Conservation (phyloP, 257 asterid species). For the Scutellaria minor region DNA sequence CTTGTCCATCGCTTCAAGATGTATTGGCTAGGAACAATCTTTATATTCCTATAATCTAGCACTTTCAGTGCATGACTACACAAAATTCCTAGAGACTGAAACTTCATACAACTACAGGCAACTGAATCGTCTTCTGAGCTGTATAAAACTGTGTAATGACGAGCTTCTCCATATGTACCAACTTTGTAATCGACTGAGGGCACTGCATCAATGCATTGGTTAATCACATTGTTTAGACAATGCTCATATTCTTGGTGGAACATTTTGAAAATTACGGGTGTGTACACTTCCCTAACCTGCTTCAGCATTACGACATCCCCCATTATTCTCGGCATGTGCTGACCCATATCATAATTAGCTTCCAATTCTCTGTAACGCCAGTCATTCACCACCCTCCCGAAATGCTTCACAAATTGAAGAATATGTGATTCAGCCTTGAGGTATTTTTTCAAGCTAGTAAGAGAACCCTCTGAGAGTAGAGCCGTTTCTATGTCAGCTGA, state of each 20-base stretch:
- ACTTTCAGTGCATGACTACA: slow-evolving; percentile 72
- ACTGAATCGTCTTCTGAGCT: slow-evolving; percentile 52
- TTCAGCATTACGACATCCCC: slow-evolving; percentile 62
- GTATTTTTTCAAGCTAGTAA: slow-evolving; percentile 48
- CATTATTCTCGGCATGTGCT: slow-evolving; percentile 54
- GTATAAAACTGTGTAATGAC: slow-evolving; percentile 49
- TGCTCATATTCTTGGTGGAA: slow-evolving; percentile 60
- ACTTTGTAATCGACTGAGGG: slow-evolving; percentile 52
- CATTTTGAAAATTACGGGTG: slow-evolving; percentile 47
- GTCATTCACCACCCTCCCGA: slow-evolving; percentile 56
- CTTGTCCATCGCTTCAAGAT: slow-evolving; percentile 65
- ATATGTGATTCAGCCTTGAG: slow-evolving; percentile 48
- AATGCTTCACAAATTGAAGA: slow-evolving; percentile 59
- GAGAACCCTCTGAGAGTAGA: slow-evolving; percentile 47
- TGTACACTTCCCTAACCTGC: slow-evolving; percentile 60
- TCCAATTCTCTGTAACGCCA: slow-evolving; percentile 69
- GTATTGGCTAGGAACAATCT: slow-evolving; percentile 58
- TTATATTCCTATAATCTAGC: slow-evolving; percentile 61
- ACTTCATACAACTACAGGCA: slow-evolving; percentile 68
- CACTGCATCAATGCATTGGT: slow-evolving; percentile 41
- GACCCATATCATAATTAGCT: slow-evolving; percentile 65
- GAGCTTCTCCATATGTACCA: slow-evolving; percentile 55
- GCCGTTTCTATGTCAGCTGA: slow-evolving; percentile 51
- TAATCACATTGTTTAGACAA: slow-evolving; percentile 48
- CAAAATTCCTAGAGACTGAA: slow-evolving; percentile 57